Conservation (phyloP, 1,284 basidiomycete genomes). For the Ceratobasidium sp. region DNA sequence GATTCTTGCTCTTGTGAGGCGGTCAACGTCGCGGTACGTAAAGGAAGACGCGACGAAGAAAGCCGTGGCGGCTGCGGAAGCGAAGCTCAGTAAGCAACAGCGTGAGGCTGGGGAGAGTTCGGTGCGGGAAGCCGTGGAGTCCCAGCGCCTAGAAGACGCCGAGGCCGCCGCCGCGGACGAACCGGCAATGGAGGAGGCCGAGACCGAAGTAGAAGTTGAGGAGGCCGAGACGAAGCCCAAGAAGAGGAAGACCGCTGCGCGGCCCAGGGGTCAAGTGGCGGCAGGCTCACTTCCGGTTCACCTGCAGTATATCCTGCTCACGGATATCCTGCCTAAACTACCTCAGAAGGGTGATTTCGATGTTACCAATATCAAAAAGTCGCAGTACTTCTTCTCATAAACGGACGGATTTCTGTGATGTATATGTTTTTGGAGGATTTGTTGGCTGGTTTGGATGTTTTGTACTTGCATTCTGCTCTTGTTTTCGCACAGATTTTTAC, state of each 20-base stretch:
- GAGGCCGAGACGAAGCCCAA: conserved; percentile 49
- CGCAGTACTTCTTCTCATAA: conserved; percentile 92
- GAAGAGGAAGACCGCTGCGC: conserved; percentile 38
- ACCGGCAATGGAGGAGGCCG: conserved; percentile 48
- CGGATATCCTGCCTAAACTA: conserved; percentile 81
- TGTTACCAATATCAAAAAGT: conserved; percentile 83
- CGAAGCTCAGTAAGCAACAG: conserved; percentile 43
- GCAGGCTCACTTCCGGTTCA: conserved; percentile 48
- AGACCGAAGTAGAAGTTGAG: conserved; percentile 48
- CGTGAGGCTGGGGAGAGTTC: conserved; percentile 29
- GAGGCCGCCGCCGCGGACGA: conserved; percentile 31
- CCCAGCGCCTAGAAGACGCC: conserved; percentile 19
- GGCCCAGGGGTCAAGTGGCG: conserved; percentile 9
- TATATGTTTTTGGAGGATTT: background rate
- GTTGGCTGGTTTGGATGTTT: conserved; percentile 13
- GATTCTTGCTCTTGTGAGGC: conserved; percentile 17
- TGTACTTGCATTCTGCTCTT: conserved; percentile 28
- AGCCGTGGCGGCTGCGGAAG: conserved; percentile 24
- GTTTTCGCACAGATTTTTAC: conserved; percentile 16
- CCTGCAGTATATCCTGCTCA: conserved; percentile 73
- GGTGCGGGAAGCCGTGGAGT: conserved; percentile 37
- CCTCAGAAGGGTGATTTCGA: conserved; percentile 91
- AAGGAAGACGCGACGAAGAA: conserved; percentile 28
- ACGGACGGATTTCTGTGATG: conserved; percentile 19
- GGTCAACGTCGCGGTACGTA: conserved; percentile 6